Evolutionary conservation across 202 grass and related monocot species (phyloP).

Genomic region (Zizania palustris): DNA sequence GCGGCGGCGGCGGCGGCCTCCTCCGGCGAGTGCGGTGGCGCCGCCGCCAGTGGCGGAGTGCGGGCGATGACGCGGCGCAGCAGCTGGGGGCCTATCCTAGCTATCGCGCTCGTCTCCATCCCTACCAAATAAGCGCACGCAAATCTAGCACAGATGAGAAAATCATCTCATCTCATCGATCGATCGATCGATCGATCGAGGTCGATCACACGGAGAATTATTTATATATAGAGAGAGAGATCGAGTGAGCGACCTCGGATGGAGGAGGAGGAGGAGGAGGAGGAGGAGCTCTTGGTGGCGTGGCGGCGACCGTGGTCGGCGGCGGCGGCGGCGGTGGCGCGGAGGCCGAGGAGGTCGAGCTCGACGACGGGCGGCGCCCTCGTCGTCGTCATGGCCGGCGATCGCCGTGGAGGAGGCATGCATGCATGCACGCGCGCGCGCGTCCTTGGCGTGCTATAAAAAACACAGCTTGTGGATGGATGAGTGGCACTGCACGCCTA

Average conservation of each 20-base stretch:
- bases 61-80: constrained; percentile 48
- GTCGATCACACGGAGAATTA: background rate
- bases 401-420: too few species aligned
- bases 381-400: constrained; percentile 24
- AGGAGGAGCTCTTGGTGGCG: background rate
- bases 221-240: too few species aligned
- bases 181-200: too few species aligned
- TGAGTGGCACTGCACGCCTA: too few species aligned
- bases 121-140: constrained; percentile 1
- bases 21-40: background rate
- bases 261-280: constrained; percentile 36
- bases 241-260: constrained; percentile 5
- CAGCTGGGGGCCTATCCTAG: constrained; percentile 57
- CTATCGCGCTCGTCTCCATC: constrained; percentile 55
- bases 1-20: background rate
- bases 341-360: constrained; percentile 46
- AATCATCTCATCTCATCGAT: too few species aligned
- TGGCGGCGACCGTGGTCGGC: background rate
- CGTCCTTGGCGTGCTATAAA: too few species aligned
- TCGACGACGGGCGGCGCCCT: constrained; percentile 20
- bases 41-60: background rate
- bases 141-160: background rate
- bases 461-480: too few species aligned
- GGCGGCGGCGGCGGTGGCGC: background rate
- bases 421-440: too few species aligned